Evolutionary conservation across 306 rosid species (phyloP), one percentile per base, ranked within the genome.

Genomic region (Trichosanthes cucumerina): DNA sequence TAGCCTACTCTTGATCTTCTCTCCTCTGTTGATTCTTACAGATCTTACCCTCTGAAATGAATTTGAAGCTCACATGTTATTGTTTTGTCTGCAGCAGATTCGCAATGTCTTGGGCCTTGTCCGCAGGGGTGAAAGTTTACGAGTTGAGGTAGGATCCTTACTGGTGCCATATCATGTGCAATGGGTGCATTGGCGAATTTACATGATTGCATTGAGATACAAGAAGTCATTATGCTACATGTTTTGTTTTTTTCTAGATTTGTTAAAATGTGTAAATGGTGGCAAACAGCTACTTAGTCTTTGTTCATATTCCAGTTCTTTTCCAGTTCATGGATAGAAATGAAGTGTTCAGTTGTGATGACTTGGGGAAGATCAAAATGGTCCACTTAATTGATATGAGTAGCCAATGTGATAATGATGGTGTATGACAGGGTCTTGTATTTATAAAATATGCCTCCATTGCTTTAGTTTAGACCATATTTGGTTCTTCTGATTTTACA

Each of bases 41-140:
- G 18, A 52, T 75, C 14, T 65, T 65, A 19, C 16, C 10, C n/a
- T 68, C 4, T 38, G 7, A 23, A 68, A 23, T 68, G 53, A 21
- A 21, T 13, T 18, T 81, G 66, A 49, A 68, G 78, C 75, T 89
- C 53, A 88, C 83, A 33, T 54, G 64, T 75, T 75, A 69, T 83
- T 74, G 34, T 82, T 69, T 39, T 24, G 14, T 66, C 64, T 78
- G 78, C 68, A 80, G 90, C 98, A 96, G 93, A 90, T 96, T 81
- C 93, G 97, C 83, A 92, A 88, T 86, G 96, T 90, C 79, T 79
- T 93, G 83, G 99, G 99, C 73, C 86, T 96, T 83, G 89, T 96
- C 89, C 96, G 94, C 3, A 78, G 99, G 84, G 96, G 98, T 9
- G 96, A 91, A 85, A 86, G 81, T 82, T 78, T 96, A 87, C 92